Evolutionary conservation across 345 rosid genomes (phyloP), one percentile per base, ranked within the genome.

Genomic region (Durio zibethinus): DNA sequence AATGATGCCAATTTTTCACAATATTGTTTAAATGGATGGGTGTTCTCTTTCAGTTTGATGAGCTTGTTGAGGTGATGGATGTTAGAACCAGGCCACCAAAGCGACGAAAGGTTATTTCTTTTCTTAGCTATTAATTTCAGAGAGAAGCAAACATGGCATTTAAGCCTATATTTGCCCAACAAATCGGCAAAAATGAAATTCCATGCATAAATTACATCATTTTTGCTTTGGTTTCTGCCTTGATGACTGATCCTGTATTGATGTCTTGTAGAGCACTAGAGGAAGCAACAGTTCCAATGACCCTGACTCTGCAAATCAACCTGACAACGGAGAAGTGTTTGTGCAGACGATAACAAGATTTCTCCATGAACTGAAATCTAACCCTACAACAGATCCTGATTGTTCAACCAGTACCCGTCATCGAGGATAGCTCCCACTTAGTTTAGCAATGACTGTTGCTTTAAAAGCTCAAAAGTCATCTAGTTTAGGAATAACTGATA

Each of bases 301-400:
- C 25, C 48, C 74, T 36, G 38, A 31, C 23, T 36, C 73, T 25
- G 47, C 74, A 23, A 52, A 50, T 53, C 64, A 64, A 40, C 20
- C 61, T 35, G 79, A 64, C 14, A 54, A 67, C 29, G 40, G 57
- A 23, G 56, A 76, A 8, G 66, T 23, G 20, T 38, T 76, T 25
- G 74, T 36, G 65, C 79, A 76, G 74, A 76, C 64, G 0, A 16
- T 76, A 66, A 45, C 74, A 52, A 76, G 65, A 45, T 76, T 76
- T 36, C 74, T 76, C 65, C 20, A 76, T 66, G 79, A 76, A 66
- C 79, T 76, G 10, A 76, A 60, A 66, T 52, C 63, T 21, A 65
- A 23, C 53, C 64, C 79, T n/a, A 50, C 79, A 36, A 3, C 77
- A 15, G 77, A 74, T 59, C 54, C 68, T 36, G 20, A 59, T 31